These are phyloP conservation scores for Parachaetomium inaequale DNA, from an alignment of 495 filamentous ascomycete species.

Conservation along the genomic window DNA sequence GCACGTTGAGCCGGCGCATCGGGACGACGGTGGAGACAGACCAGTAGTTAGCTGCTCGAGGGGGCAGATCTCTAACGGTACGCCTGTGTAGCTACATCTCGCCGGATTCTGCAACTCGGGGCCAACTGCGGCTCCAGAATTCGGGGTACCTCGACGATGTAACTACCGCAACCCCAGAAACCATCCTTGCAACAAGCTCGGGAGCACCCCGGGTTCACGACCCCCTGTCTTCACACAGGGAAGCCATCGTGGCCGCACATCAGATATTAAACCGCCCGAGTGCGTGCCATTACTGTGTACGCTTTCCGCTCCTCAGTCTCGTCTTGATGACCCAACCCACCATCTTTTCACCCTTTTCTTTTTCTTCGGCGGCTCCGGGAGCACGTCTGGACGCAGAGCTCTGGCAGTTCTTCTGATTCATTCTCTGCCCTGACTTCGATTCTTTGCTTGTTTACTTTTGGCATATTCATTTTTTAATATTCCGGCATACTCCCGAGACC, in stretches of 20 bases:
- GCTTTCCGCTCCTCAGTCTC: slow-evolving; percentile 40
- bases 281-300: slow-evolving; percentile 9
- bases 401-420: slow-evolving; percentile 46
- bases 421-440: slow-evolving; percentile 8
- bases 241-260: neutral
- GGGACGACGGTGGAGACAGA: neutral
- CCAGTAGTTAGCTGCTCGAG: neutral
- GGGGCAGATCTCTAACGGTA: too few relatives aligned
- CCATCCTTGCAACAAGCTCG: slow-evolving; percentile 1
- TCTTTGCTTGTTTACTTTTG: neutral
- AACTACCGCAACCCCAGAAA: neutral
- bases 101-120: too few relatives aligned
- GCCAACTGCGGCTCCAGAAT: neutral
- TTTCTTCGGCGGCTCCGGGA: slow-evolving; percentile 25
- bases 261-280: slow-evolving; percentile 27
- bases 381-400: slow-evolving; percentile 45
- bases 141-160: neutral
- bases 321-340: slow-evolving; percentile 37
- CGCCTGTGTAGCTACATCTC: too few relatives aligned
- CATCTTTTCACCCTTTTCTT: slow-evolving; percentile 23
- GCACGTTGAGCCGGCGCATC: neutral
- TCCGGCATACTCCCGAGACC: neutral
- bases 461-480: neutral
- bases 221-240: slow-evolving; percentile 14
- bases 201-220: slow-evolving; percentile 11